Evolutionary conservation across 176 grass and related monocot species (phyloP).

Genomic region (Aegilops umbellulata): DNA sequence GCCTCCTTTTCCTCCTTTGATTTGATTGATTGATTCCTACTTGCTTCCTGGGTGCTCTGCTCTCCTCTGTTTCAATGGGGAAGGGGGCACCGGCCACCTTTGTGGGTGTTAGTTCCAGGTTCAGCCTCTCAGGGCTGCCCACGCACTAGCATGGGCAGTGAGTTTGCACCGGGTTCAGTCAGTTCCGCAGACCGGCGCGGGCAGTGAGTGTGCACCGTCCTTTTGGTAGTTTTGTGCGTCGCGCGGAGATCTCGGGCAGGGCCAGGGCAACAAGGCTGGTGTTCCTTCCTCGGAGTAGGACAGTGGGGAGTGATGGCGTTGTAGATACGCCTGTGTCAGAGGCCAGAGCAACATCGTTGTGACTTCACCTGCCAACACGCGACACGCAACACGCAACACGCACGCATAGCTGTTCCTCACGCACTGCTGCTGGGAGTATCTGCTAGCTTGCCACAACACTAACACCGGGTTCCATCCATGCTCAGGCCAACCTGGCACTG

Average conservation of each 20-base stretch:
- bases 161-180: too few relatives aligned
- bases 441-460: neutral
- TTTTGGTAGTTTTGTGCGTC: neutral
- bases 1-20: neutral
- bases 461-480: neutral
- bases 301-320: neutral
- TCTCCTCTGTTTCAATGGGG: too few relatives aligned
- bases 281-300: neutral
- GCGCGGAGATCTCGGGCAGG: slow-evolving; percentile 2
- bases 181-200: neutral
- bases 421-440: too few relatives aligned
- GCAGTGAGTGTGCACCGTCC: neutral
- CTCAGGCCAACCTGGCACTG: slow-evolving; percentile 1
- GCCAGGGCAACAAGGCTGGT: neutral
- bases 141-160: neutral
- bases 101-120: slow-evolving; percentile 20
- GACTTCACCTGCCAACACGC: slow-evolving; percentile 10
- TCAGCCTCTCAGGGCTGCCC: neutral
- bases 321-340: slow-evolving; percentile 17
- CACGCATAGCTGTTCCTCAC: neutral
- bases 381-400: neutral
- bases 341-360: slow-evolving; percentile 27
- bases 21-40: neutral
- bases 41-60: neutral
- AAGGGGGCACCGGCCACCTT: neutral